Conservation (phyloP, 2,329 filamentous ascomycete genomes). For the Phialemonium atrogriseum region DNA sequence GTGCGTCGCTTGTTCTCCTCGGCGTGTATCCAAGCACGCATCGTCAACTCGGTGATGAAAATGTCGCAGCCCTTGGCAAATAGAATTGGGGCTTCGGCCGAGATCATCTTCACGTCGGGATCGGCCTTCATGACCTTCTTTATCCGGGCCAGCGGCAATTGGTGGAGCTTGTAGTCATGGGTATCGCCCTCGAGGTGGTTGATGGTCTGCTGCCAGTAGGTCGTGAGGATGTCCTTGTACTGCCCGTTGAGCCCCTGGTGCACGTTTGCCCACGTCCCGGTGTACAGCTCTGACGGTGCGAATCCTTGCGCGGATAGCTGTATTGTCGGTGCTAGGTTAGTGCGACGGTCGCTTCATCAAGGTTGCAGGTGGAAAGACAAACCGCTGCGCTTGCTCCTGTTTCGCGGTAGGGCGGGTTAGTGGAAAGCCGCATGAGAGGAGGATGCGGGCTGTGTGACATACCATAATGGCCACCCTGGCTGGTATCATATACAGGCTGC, state of each 20-base stretch:
- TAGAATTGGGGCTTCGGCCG: constrained; percentile 91
- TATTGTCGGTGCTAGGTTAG: constrained; percentile 16
- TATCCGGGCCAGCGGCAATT: constrained; percentile 92
- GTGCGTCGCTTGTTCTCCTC: constrained; percentile 98
- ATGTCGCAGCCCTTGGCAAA: constrained; percentile 99
- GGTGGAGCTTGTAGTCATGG: constrained; percentile 98
- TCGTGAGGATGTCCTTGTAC: constrained; percentile 95
- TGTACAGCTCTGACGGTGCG: constrained; percentile 88
- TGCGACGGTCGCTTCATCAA: constrained; percentile 9
- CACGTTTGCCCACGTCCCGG: constrained; percentile 91
- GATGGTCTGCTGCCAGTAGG: constrained; percentile 99
- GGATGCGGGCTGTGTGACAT: constrained; percentile 22
- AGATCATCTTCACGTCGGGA: constrained; percentile 99
- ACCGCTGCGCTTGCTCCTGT: constrained; percentile 62
- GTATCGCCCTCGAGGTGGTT: constrained; percentile 89
- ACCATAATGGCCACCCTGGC: constrained; percentile 73
- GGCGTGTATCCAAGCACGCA: constrained; percentile 98
- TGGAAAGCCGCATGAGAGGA: constrained; percentile 5
- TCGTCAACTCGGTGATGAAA: constrained; percentile 97
- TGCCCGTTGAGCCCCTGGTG: constrained; percentile 89
- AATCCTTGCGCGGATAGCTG: constrained; percentile 82
- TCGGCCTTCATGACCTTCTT: constrained; percentile 99
- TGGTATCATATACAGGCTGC: constrained; percentile 63
- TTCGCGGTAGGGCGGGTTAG: constrained; percentile 10
- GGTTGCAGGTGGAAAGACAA: constrained; percentile 25